Conservation (phyloP, 2,329 filamentous ascomycete species). For the Didymella segeticola region DNA sequence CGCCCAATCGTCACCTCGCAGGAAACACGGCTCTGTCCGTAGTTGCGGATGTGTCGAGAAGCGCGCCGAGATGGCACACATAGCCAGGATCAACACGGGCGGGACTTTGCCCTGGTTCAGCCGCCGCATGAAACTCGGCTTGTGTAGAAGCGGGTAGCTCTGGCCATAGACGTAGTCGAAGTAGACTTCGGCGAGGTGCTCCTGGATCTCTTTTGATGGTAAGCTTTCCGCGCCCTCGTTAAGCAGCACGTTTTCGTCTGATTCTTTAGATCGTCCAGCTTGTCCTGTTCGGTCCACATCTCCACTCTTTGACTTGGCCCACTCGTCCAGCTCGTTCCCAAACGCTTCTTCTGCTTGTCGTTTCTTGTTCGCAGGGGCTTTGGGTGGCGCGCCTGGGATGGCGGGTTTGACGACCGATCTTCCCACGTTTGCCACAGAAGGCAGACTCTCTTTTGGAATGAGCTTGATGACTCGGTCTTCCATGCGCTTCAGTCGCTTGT, state of each 20-base stretch:
- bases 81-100: conserved; percentile 88
- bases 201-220: conserved; percentile 85
- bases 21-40: conserved; percentile 76
- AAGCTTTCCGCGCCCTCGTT: conserved; percentile 83
- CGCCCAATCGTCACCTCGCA: conserved; percentile 92
- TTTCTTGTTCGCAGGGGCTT: conserved; percentile 72
- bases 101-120: conserved; percentile 80
- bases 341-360: conserved; percentile 88
- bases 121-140: conserved; percentile 95
- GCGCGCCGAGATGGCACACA: conserved; percentile 93
- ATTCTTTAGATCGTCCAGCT: conserved; percentile 54
- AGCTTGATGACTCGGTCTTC: conserved; percentile 97
- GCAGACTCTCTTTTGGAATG: conserved; percentile 84
- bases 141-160: conserved; percentile 92
- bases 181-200: conserved; percentile 91
- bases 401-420: conserved; percentile 86
- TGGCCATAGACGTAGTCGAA: conserved; percentile 97
- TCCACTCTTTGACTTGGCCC: conserved; percentile 68
- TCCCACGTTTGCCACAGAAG: conserved; percentile 70
- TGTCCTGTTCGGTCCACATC: conserved; percentile 62
- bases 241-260: conserved; percentile 77
- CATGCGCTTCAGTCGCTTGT: conserved; percentile 95
- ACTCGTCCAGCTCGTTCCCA: conserved; percentile 78
- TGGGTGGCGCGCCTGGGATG: conserved; percentile 63
- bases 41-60: conserved; percentile 90